These are phyloP conservation scores for Talaromyces sp. DNA, from an alignment of 2,329 filamentous ascomycete genomes.

Conservation along the genomic window DNA sequence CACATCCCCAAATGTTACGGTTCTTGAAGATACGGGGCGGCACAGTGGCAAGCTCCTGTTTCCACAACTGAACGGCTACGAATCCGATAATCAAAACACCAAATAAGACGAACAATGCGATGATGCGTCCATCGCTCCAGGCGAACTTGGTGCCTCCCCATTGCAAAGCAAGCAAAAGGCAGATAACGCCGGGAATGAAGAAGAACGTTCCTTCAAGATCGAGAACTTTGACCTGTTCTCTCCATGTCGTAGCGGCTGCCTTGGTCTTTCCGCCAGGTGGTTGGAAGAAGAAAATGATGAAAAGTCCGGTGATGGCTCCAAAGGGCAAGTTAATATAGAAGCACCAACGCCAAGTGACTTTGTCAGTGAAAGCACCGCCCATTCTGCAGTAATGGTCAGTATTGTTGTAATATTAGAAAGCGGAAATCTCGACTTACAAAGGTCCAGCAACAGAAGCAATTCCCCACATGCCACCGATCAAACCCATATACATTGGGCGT, in stretches of 20 bases:
- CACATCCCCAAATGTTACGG: slow-evolving; percentile 31
- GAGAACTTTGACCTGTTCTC: slow-evolving; percentile 12
- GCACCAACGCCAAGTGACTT: slow-evolving; percentile 57
- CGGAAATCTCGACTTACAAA: slow-evolving; percentile 24
- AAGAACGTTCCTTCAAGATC: slow-evolving; percentile 14
- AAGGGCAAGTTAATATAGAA: slow-evolving; percentile 52
- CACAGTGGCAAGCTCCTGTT: slow-evolving; percentile 27
- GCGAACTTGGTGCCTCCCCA: slow-evolving; percentile 16
- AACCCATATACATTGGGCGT: slow-evolving; percentile 37
- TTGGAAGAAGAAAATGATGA: slow-evolving; percentile 17
- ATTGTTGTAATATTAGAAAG: neutral
- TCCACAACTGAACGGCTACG: slow-evolving; percentile 21
- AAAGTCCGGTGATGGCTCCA: slow-evolving; percentile 12
- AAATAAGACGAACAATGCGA: slow-evolving; percentile 18
- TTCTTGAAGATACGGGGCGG: slow-evolving; percentile 32
- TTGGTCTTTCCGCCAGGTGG: slow-evolving; percentile 10
- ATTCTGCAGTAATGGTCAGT: slow-evolving; percentile 27
- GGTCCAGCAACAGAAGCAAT: slow-evolving; percentile 40
- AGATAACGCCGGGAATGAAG: slow-evolving; percentile 17
- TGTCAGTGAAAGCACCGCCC: slow-evolving; percentile 57
- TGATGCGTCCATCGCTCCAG: slow-evolving; percentile 16
- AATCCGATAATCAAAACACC: slow-evolving; percentile 20
- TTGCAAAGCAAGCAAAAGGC: slow-evolving; percentile 18
- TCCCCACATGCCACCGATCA: slow-evolving; percentile 41
- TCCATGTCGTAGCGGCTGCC: neutral